A percentile compares a stretch with the other conserved stretches of the same genome.
Conservation (phyloP, 1,284 basidiomycete species). For the Moesziomyces sp. region DNA sequence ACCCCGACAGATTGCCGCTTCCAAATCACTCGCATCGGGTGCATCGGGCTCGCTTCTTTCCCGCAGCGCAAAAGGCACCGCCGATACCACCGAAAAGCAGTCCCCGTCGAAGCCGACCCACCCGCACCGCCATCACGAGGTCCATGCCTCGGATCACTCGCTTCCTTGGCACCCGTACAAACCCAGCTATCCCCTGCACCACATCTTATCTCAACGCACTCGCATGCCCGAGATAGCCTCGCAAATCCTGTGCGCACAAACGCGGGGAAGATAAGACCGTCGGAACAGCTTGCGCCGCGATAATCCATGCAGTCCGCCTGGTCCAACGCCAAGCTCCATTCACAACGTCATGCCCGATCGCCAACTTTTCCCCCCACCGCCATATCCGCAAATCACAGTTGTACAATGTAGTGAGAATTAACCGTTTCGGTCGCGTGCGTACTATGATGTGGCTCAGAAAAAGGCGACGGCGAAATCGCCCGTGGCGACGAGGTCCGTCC, state of each 20-base stretch:
- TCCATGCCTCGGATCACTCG: conserved; percentile 9
- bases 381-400: neutral
- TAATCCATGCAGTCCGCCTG: neutral
- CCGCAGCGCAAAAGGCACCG: too few relatives aligned
- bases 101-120: conserved; percentile 6
- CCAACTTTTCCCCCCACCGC: neutral
- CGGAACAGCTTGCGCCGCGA: conserved; percentile 1
- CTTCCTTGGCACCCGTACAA: neutral
- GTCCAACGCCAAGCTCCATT: neutral
- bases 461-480: conserved; percentile 35
- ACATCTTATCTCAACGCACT: neutral
- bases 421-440: too few relatives aligned
- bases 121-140: neutral
- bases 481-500: conserved; percentile 28
- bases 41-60: too few relatives aligned
- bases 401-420: neutral
- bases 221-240: neutral
- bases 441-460: conserved; percentile 8
- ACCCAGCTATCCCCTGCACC: too few relatives aligned
- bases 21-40: too few relatives aligned
- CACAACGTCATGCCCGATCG: neutral
- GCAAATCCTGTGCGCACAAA: neutral
- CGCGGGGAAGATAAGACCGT: conserved; percentile 28
- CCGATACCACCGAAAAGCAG: too few relatives aligned
- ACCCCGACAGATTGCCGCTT: too few relatives aligned